Percentiles rank a stretch among this genome's conserved stretches.
phyloP scores from a whole-genome alignment of 1,284 basidiomycete species.

The Tremellales sp. region DNA sequence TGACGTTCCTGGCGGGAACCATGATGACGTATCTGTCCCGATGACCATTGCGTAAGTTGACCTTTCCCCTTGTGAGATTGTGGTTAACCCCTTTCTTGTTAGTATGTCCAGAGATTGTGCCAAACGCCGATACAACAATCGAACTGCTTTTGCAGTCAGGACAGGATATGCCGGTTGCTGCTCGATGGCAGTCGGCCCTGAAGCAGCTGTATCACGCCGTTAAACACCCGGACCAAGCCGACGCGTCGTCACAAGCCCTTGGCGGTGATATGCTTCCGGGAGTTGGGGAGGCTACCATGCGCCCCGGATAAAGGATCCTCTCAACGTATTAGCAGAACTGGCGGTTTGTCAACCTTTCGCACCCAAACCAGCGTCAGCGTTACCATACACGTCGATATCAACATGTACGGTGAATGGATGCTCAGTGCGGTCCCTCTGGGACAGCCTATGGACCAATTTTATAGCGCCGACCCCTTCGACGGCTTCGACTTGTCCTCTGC shows the following conservation, averaged over 20 bases:
- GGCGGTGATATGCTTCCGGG: too few species aligned
- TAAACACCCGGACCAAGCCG: background rate
- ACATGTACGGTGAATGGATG: background rate
- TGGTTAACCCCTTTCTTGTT: too few species aligned
- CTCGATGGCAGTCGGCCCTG: constrained; percentile 1
- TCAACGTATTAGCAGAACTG: background rate
- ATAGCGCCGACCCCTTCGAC: background rate
- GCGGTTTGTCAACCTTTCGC: background rate
- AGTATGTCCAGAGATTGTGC: background rate
- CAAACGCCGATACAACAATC: background rate
- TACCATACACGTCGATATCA: background rate
- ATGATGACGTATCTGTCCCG: background rate
- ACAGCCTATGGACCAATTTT: background rate
- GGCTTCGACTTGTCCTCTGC: background rate
- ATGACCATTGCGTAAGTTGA: background rate
- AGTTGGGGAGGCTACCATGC: background rate
- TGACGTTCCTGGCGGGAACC: background rate
- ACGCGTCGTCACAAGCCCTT: background rate
- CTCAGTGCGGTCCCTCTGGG: background rate
- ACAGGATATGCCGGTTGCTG: background rate
- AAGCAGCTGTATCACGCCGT: background rate
- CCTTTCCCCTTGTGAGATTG: background rate
- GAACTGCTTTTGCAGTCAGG: background rate
- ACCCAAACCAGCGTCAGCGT: background rate
- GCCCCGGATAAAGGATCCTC: background rate